Percentiles rank a stretch among this genome's conserved stretches.
These are phyloP conservation scores for Quercus glauca DNA, from an alignment of 306 rosid genomes.

Conservation along the genomic window DNA sequence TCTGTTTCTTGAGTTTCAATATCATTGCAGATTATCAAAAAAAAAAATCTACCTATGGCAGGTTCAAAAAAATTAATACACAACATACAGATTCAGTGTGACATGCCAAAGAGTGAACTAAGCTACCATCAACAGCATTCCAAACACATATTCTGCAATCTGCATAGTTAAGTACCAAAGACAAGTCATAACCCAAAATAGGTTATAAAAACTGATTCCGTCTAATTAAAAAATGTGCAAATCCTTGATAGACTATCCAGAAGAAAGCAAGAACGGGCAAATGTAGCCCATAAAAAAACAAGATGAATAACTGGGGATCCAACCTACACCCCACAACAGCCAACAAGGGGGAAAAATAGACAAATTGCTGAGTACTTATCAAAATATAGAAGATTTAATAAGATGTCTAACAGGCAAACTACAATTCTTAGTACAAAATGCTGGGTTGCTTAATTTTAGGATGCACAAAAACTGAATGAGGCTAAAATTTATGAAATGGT, in stretches of 20 bases:
- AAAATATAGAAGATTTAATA: neutral
- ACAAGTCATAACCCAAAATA: slow-evolving; percentile 14
- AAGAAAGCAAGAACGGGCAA: neutral
- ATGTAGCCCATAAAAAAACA: neutral
- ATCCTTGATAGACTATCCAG: neutral
- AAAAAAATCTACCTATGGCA: neutral
- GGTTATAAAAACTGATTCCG: neutral
- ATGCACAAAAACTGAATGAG: neutral
- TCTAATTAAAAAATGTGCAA: neutral
- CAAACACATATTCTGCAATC: slow-evolving; percentile 97
- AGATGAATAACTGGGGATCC: neutral
- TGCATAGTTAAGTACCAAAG: slow-evolving; percentile 25
- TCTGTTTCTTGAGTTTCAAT: no score
- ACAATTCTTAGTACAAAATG: neutral
- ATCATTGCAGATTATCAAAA: no score
- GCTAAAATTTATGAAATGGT: neutral
- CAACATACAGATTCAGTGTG: slow-evolving; percentile 68
- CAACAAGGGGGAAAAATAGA: neutral
- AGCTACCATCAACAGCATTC: slow-evolving; percentile 95
- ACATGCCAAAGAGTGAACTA: slow-evolving; percentile 86
- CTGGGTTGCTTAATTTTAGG: neutral
- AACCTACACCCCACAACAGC: neutral
- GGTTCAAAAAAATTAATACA: neutral
- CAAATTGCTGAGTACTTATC: neutral
- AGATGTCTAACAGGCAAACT: neutral